Evolutionary conservation across 768 basidiomycete species (phyloP).

Genomic region (Leccinum sublutescens): DNA sequence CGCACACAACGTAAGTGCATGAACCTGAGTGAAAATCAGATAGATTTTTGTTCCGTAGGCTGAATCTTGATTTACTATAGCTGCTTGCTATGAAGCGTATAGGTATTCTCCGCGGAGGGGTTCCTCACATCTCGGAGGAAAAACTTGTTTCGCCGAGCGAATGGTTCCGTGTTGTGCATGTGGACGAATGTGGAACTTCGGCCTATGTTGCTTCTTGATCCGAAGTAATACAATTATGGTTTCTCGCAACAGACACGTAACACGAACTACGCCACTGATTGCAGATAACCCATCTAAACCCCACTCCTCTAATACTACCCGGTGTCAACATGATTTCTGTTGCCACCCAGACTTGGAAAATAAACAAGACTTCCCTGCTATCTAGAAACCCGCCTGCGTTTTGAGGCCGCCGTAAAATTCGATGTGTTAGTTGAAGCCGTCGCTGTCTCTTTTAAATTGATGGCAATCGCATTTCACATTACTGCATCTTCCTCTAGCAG

Average conservation of each 20-base stretch:
- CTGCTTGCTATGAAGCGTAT: slow-evolving; percentile 5
- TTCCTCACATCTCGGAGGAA: slow-evolving; percentile 4
- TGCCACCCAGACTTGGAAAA: too few relatives aligned
- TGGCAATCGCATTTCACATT: neutral
- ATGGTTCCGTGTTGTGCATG: neutral
- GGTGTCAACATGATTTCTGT: too few relatives aligned
- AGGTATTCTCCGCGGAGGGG: slow-evolving; percentile 2
- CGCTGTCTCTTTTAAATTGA: neutral
- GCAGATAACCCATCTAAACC: neutral
- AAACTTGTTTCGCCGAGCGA: neutral
- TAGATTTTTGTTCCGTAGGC: neutral
- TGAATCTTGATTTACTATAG: neutral
- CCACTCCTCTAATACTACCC: neutral
- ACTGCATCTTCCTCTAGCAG: neutral
- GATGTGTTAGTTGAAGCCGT: neutral
- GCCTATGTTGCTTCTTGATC: neutral
- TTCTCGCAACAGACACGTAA: neutral
- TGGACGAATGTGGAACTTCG: neutral
- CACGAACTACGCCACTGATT: neutral
- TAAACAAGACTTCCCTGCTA: neutral
- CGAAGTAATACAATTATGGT: neutral
- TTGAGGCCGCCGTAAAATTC: neutral
- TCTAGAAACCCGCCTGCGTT: neutral
- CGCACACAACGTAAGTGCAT: slow-evolving; percentile 1
- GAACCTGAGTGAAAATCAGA: neutral